phyloP scores from a whole-genome alignment of 164 flowering plant species.

The Umbilicus rupestris region DNA sequence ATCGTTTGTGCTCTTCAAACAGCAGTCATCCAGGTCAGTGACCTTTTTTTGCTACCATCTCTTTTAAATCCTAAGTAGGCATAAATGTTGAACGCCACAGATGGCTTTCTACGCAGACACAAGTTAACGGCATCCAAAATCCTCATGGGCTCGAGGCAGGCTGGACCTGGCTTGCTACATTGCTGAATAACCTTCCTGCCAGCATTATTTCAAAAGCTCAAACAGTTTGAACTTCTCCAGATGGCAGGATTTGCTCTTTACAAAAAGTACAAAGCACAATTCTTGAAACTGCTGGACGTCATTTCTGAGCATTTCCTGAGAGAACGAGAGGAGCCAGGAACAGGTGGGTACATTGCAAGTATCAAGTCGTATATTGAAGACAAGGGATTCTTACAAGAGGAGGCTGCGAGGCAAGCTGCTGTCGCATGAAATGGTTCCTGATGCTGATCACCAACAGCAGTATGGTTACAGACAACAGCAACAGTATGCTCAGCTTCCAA shows the following conservation, averaged over 20 bases:
- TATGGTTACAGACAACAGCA: neutral
- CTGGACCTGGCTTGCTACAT: conserved; percentile 92
- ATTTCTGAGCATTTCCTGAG: conserved; percentile 40
- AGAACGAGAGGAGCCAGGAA: conserved; percentile 26
- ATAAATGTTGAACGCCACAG: neutral
- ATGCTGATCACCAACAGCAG: neutral
- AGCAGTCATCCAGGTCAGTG: conserved; percentile 74
- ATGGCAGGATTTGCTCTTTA: conserved; percentile 73
- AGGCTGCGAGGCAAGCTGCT: conserved; percentile 24
- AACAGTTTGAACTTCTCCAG: conserved; percentile 28
- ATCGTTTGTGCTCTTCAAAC: no score
- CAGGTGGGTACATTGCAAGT: conserved; percentile 22
- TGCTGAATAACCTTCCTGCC: conserved; percentile 66
- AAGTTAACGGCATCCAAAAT: conserved; percentile 46
- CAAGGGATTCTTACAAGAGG: conserved; percentile 9
- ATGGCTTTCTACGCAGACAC: conserved; percentile 43
- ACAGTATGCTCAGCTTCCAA: neutral
- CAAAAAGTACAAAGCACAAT: conserved; percentile 58
- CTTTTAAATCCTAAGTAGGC: neutral
- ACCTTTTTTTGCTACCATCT: neutral
- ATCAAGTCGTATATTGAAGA: conserved; percentile 49
- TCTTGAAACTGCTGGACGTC: conserved; percentile 47
- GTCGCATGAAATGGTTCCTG: neutral
- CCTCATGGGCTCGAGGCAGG: conserved; percentile 73
- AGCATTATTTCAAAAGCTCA: conserved; percentile 16